Percentiles rank a stretch among this genome's conserved stretches.
Conservation (phyloP, 257 asterid genomes). For the Asclepias syriaca region DNA sequence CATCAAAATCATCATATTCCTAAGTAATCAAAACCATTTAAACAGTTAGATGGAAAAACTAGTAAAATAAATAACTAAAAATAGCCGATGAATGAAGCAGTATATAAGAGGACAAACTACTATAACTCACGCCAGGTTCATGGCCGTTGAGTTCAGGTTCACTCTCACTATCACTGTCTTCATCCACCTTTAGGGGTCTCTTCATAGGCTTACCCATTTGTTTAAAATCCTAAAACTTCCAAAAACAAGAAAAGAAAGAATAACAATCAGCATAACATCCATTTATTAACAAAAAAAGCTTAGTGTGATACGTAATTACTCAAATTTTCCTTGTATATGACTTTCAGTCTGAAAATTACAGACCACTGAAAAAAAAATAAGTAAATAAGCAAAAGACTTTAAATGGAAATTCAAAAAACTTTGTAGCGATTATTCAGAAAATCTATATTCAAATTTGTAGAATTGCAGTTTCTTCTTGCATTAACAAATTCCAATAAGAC, state of each 20-base stretch:
- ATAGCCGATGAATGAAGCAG: neutral
- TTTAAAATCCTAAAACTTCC: constrained; percentile 7
- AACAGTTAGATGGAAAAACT: constrained; percentile 2
- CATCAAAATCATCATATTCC: constrained; percentile 16
- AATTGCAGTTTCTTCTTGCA: neutral
- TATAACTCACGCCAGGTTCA: constrained; percentile 33
- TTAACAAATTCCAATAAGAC: neutral
- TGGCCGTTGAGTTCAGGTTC: constrained; percentile 36
- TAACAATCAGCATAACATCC: neutral
- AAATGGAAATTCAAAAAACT: neutral
- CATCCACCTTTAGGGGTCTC: constrained; percentile 20
- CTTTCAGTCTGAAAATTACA: neutral
- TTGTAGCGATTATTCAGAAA: neutral
- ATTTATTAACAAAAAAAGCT: neutral
- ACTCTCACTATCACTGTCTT: constrained; percentile 38
- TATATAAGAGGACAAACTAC: neutral
- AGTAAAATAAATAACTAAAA: neutral
- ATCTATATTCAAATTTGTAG: neutral
- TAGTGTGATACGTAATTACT: neutral
- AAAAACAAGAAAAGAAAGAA: neutral
- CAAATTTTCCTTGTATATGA: neutral
- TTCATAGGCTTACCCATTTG: constrained; percentile 34
- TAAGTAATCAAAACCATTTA: neutral
- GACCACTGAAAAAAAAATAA: neutral
- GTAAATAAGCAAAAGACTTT: neutral